Evolutionary conservation across 257 asterid species (phyloP), one percentile per base, ranked within the genome.

Genomic region (Eucommia ulmoides): DNA sequence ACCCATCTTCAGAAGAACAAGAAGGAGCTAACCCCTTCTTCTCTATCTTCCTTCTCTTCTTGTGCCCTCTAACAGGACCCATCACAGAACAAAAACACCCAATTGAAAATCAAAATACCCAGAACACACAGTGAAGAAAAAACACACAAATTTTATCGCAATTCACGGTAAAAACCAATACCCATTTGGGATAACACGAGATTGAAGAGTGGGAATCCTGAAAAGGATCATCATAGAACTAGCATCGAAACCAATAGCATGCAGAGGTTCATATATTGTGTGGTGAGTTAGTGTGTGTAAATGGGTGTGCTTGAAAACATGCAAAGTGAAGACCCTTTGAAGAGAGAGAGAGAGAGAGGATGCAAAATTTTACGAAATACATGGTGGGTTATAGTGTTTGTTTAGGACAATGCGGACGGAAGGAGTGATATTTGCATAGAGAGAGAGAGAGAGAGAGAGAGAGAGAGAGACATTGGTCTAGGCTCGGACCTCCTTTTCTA

Each of bases 51-150:
- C 84, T 79, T 62, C 71, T 76, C 78, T 74, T 84, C 61, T 77
- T 84, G 35, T 58, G 65, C 50, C 87, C 77, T 78, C 76, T 74
- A 52, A 82, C 19, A 46, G 93, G 93, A 41, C 73, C 84, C 95
- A 84, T 84, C 54, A 49, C 35, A 41, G 50, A 50, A 20, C 44
- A 51, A 55, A 41, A 61, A 50, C 38, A 44, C 53, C 59, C 60
- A 49, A 63, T 62, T 62, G 42, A 67, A 61, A 64, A 54, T 14
- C 38, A 8, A 29, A 14, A 35, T 10, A 50, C 62, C 73, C 60
- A 52, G 61, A 56, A 55, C 41, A 53, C 23, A 50, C 33, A 23
- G 41, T 49, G n/a, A 35, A 35, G 3, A 2, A 35, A 21, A 48
- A 62, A 44, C 48, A 46, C 42, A 62, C 38, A n/a, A 56, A 60